Base-by-base conservation (phyloP, 2,329 filamentous ascomycete genomes). In the Dactylellina leptospora region DNA sequence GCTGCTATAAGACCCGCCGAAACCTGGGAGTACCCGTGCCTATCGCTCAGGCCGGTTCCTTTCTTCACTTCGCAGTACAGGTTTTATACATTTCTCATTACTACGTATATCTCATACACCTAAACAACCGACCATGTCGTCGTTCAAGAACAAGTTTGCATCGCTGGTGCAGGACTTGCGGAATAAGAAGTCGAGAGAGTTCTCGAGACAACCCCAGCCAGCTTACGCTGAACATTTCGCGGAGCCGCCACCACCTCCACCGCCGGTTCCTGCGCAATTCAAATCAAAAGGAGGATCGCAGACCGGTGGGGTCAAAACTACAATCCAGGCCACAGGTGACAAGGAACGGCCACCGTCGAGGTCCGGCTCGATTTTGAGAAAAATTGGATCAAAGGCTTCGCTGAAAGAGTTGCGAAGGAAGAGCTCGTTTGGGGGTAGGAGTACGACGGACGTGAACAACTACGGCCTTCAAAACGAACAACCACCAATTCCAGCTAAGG, bases 71-170 rank as follows among this genome's bases (percentile, higher is more conserved):
- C 64, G 50, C 50, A 18, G 40, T 58, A 56, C 33, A 71, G 8
- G 36, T 40, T 16, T 40, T n/a, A n/a, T n/a, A 60, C 47, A 16
- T 54, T 36, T 9, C 16, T 54, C 27, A 48, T 55, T 25, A 20
- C 45, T 66, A 33, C 40, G 28, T 3, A 16, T 20, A 3, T 9
- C 6, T 18, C 27, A n/a, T 42, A 53, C 38, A 53, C 8, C 36
- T 11, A 40, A 11, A n/a, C 27, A 40, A 64, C 16, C 40, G 33
- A 62, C 22, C 18, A 71, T 71, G 66, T 62, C 66, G 45, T 71
- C 66, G 42, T 71, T 71, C 66, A 71, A 71, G 58, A 62, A 10
- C 45, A 71, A 71, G 40, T 71, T 71, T 36, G 66, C 66, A 53
- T 71, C 66, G 16, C 22, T 71, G 66, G 66, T 71, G 42, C 66